Evolutionary conservation across 2,329 filamentous ascomycete species (phyloP).

Genomic region (Aspergillus sp.): DNA sequence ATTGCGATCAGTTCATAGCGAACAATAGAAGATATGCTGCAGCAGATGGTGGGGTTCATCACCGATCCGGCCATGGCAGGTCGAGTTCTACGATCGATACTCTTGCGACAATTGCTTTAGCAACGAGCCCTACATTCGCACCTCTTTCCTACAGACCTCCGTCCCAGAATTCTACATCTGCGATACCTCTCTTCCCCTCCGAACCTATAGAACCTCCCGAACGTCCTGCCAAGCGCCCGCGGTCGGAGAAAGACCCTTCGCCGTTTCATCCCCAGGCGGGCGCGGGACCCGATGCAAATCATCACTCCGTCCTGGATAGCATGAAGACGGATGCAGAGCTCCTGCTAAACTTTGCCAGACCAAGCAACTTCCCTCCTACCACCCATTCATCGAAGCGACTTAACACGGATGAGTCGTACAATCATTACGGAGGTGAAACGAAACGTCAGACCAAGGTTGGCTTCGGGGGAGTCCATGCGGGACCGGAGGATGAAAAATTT

Average conservation of each 20-base stretch:
- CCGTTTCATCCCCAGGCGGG: slow-evolving; percentile 28
- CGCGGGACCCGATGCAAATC: slow-evolving; percentile 23
- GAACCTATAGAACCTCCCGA: slow-evolving; percentile 31
- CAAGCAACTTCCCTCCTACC: slow-evolving; percentile 27
- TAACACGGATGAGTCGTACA: slow-evolving; percentile 27
- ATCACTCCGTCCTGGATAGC: slow-evolving; percentile 30
- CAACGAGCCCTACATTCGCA: slow-evolving; percentile 42
- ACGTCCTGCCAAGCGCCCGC: slow-evolving; percentile 55
- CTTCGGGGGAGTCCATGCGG: slow-evolving; percentile 11
- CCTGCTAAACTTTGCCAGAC: slow-evolving; percentile 41
- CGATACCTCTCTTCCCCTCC: slow-evolving; percentile 23
- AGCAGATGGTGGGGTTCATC: slow-evolving; percentile 18
- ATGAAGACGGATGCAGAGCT: slow-evolving; percentile 47
- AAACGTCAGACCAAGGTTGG: slow-evolving; percentile 18
- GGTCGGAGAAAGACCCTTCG: slow-evolving; percentile 53
- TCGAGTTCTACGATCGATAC: slow-evolving; percentile 45
- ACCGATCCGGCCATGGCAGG: slow-evolving; percentile 36
- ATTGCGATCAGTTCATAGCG: slow-evolving; percentile 16
- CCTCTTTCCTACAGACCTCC: slow-evolving; percentile 28
- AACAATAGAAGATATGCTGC: slow-evolving; percentile 15
- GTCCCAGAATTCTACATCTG: slow-evolving; percentile 18
- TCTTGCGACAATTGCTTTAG: slow-evolving; percentile 47
- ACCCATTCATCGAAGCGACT: slow-evolving; percentile 21
- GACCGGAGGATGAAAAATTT: slow-evolving; percentile 12
- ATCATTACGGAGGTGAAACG: slow-evolving; percentile 16